Base-by-base conservation (phyloP, 306 rosid genomes). In the Fragaria iinumae region DNA sequence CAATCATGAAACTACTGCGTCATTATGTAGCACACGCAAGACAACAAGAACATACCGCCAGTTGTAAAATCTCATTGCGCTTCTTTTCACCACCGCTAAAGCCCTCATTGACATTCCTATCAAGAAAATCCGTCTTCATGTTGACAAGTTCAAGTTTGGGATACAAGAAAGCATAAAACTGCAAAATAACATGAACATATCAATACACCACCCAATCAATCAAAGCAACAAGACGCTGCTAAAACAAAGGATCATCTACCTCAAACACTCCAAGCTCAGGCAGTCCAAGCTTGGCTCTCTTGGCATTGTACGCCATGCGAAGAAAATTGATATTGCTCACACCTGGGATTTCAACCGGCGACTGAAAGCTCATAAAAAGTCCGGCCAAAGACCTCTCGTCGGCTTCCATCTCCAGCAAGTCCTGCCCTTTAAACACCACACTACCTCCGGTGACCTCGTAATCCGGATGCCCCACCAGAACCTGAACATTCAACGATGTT, bases 1-100 rank as follows among this genome's bases (percentile, higher is more conserved):
- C 29, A 53, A 11, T 45, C 27, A 9, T 0, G 11, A 62, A 38
- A 10, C 34, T 38, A 63, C 23, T 65, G 45, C 53, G 7, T 34
- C 14, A 29, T 39, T 32, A 27, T 29, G 41, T 1, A 62, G 36
- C 44, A 64, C 9, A 67, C 71, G 44, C 11, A 10, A 49, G 8
- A 21, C 3, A 50, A 11, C 29, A 23, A 36, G 11, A 56, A 44
- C 77, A 68, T 83, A 87, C 91, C 67, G 97, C 97, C 77, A 95
- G 96, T 87, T 95, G 97, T 81, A 92, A 85, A 67, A 94, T 94
- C 72, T 94, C 97, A 81, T 94, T 94, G 56, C 98, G 96, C 85
- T 94, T 94, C 77, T 80, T 83, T 78, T 95, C 98, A 57, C 98
- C 98, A 49, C 98, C 98, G 77, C 98, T 95, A 78, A 95, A 95